phyloP scores from a whole-genome alignment of 2,329 filamentous ascomycete genomes.

The Colletotrichum tabaci region DNA sequence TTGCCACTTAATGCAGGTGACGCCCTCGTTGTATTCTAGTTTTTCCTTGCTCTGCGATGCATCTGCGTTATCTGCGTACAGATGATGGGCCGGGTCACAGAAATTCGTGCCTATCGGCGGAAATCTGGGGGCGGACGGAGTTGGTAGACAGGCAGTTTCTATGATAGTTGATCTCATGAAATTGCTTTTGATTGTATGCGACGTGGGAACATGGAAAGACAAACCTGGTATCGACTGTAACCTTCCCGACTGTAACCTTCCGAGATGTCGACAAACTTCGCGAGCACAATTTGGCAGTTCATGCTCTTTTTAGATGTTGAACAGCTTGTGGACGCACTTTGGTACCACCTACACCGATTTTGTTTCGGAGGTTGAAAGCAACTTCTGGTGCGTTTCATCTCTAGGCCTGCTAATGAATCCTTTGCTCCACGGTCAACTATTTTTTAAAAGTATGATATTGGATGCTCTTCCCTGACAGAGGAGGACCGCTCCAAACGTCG shows the following conservation, averaged over 20 bases:
- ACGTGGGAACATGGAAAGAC: too few species aligned
- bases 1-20: slow-evolving; percentile 43
- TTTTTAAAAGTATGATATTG: slow-evolving; percentile 25
- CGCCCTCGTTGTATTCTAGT: slow-evolving; percentile 62
- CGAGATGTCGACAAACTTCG: background rate
- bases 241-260: too few species aligned
- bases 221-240: too few species aligned
- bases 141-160: slow-evolving; percentile 43
- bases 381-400: background rate
- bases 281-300: too few species aligned
- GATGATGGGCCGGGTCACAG: slow-evolving; percentile 32
- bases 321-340: too few species aligned
- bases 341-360: too few species aligned
- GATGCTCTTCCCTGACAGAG: slow-evolving; percentile 12
- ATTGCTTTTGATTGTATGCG: background rate
- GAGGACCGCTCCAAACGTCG: slow-evolving; percentile 8
- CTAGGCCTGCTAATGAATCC: background rate
- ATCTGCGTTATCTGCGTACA: slow-evolving; percentile 50
- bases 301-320: too few species aligned
- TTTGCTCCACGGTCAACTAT: slow-evolving; percentile 17
- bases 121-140: slow-evolving; percentile 39
- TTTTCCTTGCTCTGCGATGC: slow-evolving; percentile 54
- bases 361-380: too few species aligned
- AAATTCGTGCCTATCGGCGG: slow-evolving; percentile 27
- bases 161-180: slow-evolving; percentile 31